These are phyloP conservation scores for Pleurotus platypus DNA, from an alignment of 768 basidiomycete species.

Conservation along the genomic window DNA sequence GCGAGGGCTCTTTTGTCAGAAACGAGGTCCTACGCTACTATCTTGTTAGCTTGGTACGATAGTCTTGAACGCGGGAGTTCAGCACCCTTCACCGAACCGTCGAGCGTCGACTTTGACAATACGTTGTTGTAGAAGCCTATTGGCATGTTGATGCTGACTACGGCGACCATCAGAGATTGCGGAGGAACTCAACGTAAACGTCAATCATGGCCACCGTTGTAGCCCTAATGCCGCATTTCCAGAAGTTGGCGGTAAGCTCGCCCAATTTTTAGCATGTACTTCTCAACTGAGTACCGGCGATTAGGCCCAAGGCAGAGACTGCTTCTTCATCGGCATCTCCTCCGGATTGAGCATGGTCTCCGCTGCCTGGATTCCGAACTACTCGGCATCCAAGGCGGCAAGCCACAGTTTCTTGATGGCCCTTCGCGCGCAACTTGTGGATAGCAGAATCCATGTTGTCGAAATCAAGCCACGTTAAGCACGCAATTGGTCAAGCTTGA, in stretches of 20 bases:
- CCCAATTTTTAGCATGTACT: neutral
- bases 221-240: constrained; percentile 50
- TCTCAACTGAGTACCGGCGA: too few relatives aligned
- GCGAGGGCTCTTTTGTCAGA: neutral
- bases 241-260: constrained; percentile 42
- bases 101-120: constrained; percentile 34
- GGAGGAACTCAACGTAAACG: constrained; percentile 49
- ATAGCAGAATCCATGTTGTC: constrained; percentile 48
- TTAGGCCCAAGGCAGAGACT: constrained; percentile 41
- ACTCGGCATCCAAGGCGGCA: constrained; percentile 54
- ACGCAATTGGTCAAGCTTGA: too few relatives aligned
- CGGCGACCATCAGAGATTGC: constrained; percentile 28
- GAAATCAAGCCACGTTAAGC: constrained; percentile 52
- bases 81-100: constrained; percentile 42
- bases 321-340: constrained; percentile 48
- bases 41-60: constrained; percentile 47
- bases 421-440: constrained; percentile 41
- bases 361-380: constrained; percentile 37
- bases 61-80: constrained; percentile 50
- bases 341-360: constrained; percentile 49
- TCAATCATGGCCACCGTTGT: constrained; percentile 44
- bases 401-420: constrained; percentile 50
- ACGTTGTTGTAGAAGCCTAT: constrained; percentile 12
- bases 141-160: neutral
- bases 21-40: neutral